Conservation (phyloP, 2,329 filamentous ascomycete species). For the Aphanoascus verrucosus region DNA sequence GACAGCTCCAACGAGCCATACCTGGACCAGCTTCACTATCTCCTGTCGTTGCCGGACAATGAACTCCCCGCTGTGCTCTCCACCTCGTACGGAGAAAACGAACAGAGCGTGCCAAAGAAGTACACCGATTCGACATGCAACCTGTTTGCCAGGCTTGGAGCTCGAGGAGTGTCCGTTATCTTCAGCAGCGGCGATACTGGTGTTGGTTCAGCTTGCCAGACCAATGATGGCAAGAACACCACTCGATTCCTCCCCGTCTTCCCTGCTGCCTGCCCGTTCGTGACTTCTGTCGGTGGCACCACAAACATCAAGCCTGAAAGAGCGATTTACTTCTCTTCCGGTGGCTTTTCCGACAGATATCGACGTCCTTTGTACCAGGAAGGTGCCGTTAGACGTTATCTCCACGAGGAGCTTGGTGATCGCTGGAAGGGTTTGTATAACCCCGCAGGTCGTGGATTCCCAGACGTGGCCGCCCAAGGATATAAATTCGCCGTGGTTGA, state of each 20-base stretch:
- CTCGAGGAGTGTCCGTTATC: constrained; percentile 57
- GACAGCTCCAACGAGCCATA: constrained; percentile 55
- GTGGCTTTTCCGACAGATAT: constrained; percentile 43
- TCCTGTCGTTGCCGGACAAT: constrained; percentile 44
- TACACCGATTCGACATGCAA: constrained; percentile 54
- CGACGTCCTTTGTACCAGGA: constrained; percentile 40
- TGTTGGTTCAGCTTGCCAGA: constrained; percentile 44
- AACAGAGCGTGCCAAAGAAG: constrained; percentile 48
- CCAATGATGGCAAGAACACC: constrained; percentile 45
- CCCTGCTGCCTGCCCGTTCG: constrained; percentile 50
- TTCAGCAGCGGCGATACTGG: constrained; percentile 54
- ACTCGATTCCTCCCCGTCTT: constrained; percentile 46
- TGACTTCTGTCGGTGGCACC: constrained; percentile 54
- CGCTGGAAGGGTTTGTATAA: constrained; percentile 41
- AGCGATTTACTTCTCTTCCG: constrained; percentile 42
- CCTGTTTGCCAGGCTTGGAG: constrained; percentile 53
- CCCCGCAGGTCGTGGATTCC: constrained; percentile 47
- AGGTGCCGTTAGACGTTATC: constrained; percentile 36
- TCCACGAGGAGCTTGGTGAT: constrained; percentile 30
- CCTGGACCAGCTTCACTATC: constrained; percentile 51
- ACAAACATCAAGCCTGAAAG: constrained; percentile 39
- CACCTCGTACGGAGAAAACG: constrained; percentile 60
- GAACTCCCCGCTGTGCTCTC: constrained; percentile 56
- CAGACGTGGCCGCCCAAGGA: constrained; percentile 52
- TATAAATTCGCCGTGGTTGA: constrained; percentile 34